Evolutionary conservation across 1,284 basidiomycete species (phyloP).

Genomic region (Kwoniella shivajii): DNA sequence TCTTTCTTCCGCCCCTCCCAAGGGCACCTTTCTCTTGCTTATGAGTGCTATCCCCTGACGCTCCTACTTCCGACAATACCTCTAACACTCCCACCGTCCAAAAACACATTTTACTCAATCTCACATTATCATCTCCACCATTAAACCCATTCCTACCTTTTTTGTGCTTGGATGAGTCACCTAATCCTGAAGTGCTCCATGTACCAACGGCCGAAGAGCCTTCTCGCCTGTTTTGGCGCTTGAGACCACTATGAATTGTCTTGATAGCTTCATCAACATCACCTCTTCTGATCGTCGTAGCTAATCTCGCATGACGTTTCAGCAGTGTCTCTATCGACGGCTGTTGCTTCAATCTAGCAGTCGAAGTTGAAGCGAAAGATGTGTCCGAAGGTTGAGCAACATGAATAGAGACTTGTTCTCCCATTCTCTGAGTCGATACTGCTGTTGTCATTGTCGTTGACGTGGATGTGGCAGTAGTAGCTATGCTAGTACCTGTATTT

Average conservation of each 20-base stretch:
- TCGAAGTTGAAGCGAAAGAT: too few species aligned
- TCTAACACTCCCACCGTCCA: constrained; percentile 69
- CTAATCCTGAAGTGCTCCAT: not conserved
- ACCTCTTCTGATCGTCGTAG: constrained; percentile 65
- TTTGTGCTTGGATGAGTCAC: not conserved
- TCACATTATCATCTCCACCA: constrained; percentile 10
- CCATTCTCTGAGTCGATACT: not conserved
- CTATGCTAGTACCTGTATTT: constrained; percentile 2
- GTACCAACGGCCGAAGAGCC: not conserved
- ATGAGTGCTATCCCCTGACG: not conserved
- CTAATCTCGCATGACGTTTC: not conserved
- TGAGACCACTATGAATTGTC: constrained; percentile 65
- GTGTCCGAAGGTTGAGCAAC: too few species aligned
- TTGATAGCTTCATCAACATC: constrained; percentile 79
- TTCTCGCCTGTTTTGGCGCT: constrained; percentile 42
- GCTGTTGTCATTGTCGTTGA: not conserved
- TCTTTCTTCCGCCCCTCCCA: too few species aligned
- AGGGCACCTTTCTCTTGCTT: too few species aligned
- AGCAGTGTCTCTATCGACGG: not conserved
- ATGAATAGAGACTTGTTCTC: not conserved
- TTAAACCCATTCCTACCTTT: not conserved
- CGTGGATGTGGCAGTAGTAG: not conserved
- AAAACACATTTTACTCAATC: constrained; percentile 73
- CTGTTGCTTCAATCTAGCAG: not conserved
- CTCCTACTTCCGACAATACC: constrained; percentile 9